Evolutionary conservation across 2,329 filamentous ascomycete genomes (phyloP), one percentile per base, ranked within the genome.

Genomic region (Fusarium longipes): DNA sequence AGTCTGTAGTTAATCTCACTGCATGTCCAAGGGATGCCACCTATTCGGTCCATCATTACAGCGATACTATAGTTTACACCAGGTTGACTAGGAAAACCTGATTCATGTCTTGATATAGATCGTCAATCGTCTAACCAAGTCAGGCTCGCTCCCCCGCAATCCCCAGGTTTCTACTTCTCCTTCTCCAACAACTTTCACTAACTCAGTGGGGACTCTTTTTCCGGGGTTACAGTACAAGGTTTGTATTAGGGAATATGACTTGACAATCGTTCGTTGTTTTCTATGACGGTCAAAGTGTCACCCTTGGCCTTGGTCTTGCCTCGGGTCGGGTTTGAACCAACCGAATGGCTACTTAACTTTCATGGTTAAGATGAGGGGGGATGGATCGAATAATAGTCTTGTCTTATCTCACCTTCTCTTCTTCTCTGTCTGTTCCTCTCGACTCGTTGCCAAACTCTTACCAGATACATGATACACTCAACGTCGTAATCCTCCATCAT

Each of bases 401-500:
- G 39, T n/a, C 8, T 33, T 38, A 11, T 6, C 9, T 15, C 4
- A 12, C 25, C n/a, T n/a, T 9, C 7, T 8, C 3, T 22, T 18
- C 48, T 30, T 6, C 14, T 55, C 12, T 25, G 27, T 33, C 11
- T 11, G 3, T 25, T 12, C 47, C 20, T 22, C 44, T 35, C 44
- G 35, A 22, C 30, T 24, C 35, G 24, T 29, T 25, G 20, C n/a
- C 18, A n/a, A 35, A 7, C 20, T 47, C 44, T 18, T 22, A 36
- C 22, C 22, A 35, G 33, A 20, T 35, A 5, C 17, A 30, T 18
- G 20, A 20, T 12, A 57, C 6, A 15, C 29, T 27, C 14, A 29
- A 30, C 24, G 14, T n/a, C 20, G 15, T 55, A 29, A 25, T 25
- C 30, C 12, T 14, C 53, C 47, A 61, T 18, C 55, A 84, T 85